phyloP scores from a whole-genome alignment of 805 yeast species.

The Yamadazyma phyllophila region DNA sequence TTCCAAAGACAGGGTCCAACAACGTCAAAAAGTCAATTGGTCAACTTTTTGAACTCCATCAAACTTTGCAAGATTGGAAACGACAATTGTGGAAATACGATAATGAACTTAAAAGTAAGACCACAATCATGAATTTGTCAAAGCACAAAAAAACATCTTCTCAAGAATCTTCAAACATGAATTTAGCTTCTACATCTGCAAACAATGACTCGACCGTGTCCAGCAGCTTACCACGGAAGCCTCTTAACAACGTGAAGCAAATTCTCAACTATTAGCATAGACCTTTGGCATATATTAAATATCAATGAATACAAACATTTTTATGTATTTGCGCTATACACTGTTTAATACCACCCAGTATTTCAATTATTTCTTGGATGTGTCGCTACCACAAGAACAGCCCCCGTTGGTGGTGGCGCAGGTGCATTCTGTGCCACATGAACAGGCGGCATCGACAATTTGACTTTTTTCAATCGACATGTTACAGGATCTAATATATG shows the following conservation, averaged over 20 bases:
- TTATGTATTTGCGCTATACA: not conserved
- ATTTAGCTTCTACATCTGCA: not conserved
- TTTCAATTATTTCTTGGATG: not conserved
- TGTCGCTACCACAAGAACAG: not conserved
- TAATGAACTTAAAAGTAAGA: conserved; percentile 29
- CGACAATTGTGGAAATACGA: conserved; percentile 50
- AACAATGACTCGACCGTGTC: not conserved
- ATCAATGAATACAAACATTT: no score
- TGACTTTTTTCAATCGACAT: not conserved
- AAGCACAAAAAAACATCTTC: conserved; percentile 28
- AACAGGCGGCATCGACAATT: not conserved
- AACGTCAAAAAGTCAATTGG: conserved; percentile 27
- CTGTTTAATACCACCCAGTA: not conserved
- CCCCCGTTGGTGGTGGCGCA: not conserved
- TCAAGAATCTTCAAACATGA: not conserved
- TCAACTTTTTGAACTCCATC: conserved; percentile 49
- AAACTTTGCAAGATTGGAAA: conserved; percentile 53
- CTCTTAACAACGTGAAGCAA: conserved; percentile 1
- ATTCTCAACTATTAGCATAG: conserved; percentile 9
- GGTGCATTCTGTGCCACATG: not conserved
- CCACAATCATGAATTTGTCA: conserved; percentile 34
- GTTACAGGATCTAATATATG: not conserved
- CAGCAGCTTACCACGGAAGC: conserved; percentile 1
- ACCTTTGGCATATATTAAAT: not conserved
- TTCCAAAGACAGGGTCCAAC: conserved; percentile 12